Base-by-base conservation (phyloP, 805 yeast species). In the Ogataea kodamae region DNA sequence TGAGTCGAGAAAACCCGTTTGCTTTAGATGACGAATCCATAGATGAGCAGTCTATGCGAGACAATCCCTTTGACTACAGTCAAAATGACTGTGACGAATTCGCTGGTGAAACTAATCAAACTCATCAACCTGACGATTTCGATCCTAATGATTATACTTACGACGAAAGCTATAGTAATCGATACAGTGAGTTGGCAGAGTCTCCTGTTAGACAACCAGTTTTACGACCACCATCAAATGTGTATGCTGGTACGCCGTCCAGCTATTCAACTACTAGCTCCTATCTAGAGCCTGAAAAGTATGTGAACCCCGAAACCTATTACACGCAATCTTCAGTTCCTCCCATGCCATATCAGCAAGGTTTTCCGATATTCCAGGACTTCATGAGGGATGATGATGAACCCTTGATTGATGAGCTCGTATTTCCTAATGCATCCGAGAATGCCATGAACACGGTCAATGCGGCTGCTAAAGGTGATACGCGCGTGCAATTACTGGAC, bases 401-500 rank as follows among this genome's bases (percentile, higher is more conserved):
- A 37, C 59, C 59, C 6, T 50, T 42, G 21, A 31, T 53, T n/a
- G 43, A 39, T 22, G 35, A 33, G n/a, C 28, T 33, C 17, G 45
- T 46, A 33, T 39, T 37, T 5, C 26, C 39, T 15, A 37, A 45
- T 14, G 13, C 32, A 6, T 26, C 30, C 13, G 41, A 39, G 17
- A 40, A 42, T 22, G 48, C 30, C 16, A 38, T 39, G 6, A 42
- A 43, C 27, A 26, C 35, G 3, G 21, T 35, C 26, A 56, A 55
- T 31, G 43, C 44, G 11, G 54, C 57, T 3, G 50, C 45, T 21
- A 47, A 39, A 21, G 57, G 63, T 30, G 57, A 53, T 22, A 46
- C 52, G 19, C 57, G 65, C 22, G 76, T 79, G 22, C 60, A 65
- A 31, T 58, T 78, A 32, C 67, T 73, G 56, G 71, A 74, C 42